Evolutionary conservation across 2,329 filamentous ascomycete genomes (phyloP).

Genomic region (Stachybotrys chlorohalonatus): DNA sequence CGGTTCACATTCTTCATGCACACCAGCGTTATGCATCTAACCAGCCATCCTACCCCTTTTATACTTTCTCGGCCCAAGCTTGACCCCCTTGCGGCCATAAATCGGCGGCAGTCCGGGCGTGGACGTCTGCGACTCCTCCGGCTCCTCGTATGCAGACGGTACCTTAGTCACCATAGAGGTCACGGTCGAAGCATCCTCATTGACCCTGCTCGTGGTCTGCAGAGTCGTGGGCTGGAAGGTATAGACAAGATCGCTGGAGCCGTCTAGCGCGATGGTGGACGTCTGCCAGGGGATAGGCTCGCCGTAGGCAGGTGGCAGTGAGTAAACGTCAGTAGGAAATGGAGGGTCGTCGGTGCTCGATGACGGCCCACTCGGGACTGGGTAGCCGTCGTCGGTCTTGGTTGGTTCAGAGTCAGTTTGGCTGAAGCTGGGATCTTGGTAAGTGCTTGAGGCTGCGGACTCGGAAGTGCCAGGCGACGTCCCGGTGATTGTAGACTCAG

Average conservation of each 20-base stretch:
- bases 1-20: too few relatives aligned
- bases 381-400: neutral
- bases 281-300: neutral
- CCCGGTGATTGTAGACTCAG: neutral
- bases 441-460: neutral
- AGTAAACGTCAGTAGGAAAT: neutral
- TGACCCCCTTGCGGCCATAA: slow-evolving; percentile 1
- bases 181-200: neutral
- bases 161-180: neutral
- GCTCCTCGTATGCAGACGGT: neutral
- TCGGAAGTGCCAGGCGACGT: neutral
- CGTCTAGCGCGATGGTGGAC: neutral
- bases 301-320: neutral
- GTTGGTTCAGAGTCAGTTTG: neutral
- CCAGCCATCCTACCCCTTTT: neutral
- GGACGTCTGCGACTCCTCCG: neutral
- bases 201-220: slow-evolving; percentile 1
- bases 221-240: slow-evolving; percentile 1
- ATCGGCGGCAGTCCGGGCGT: neutral
- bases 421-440: neutral
- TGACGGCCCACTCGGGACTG: neutral
- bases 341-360: neutral
- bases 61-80: neutral
- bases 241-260: neutral
- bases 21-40: neutral